These are phyloP conservation scores for Fraxinus sp. DNA, from an alignment of 305 asterid species.

Conservation along the genomic window DNA sequence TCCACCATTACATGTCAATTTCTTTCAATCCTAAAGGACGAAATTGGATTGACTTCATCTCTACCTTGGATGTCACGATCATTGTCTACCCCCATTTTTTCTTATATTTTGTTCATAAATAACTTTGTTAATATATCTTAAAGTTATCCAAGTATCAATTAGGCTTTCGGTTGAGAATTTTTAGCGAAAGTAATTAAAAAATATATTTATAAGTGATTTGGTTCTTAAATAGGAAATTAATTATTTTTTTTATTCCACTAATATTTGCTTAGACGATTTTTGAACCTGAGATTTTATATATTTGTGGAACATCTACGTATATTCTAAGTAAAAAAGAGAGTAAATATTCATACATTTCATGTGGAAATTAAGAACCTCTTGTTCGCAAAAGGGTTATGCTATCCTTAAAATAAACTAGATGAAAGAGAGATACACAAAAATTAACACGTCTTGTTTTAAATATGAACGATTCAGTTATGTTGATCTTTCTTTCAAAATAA, in stretches of 20 bases:
- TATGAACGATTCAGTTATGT: neutral
- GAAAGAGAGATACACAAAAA: neutral
- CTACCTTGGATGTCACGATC: neutral
- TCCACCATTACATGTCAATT: constrained; percentile 9
- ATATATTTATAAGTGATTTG: neutral
- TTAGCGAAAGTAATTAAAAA: neutral
- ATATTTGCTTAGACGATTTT: neutral
- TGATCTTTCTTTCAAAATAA: neutral
- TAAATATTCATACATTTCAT: neutral
- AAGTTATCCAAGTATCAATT: neutral
- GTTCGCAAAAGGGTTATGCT: neutral
- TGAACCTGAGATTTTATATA: neutral
- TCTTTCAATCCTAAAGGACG: constrained; percentile 9
- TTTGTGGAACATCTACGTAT: neutral
- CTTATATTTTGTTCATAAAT: neutral
- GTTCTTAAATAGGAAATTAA: neutral
- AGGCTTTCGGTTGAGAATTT: neutral
- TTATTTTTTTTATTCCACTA: neutral
- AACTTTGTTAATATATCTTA: neutral
- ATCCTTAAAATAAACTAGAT: neutral
- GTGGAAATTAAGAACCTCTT: no score
- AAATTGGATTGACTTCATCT: neutral
- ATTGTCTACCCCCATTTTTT: neutral
- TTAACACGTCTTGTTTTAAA: neutral
- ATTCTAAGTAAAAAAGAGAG: neutral